Evolutionary conservation across 768 basidiomycete species (phyloP).

Genomic region (Hygrophorus russula): DNA sequence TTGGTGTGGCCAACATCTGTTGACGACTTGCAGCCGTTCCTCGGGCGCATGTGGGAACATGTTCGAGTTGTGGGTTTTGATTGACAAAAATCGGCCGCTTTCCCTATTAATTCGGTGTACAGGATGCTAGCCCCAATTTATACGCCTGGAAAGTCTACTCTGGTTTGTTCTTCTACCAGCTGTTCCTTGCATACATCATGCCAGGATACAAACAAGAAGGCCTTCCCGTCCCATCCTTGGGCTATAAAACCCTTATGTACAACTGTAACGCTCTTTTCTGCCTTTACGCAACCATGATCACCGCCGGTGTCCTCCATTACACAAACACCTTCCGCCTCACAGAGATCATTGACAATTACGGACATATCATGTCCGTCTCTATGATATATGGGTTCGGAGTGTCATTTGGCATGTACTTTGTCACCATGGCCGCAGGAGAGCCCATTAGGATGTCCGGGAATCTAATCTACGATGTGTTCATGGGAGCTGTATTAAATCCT

Average conservation of each 20-base stretch:
- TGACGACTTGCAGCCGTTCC: conserved; percentile 67
- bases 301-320: conserved; percentile 67
- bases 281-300: conserved; percentile 73
- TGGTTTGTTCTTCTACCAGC: conserved; percentile 80
- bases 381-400: conserved; percentile 86
- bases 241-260: conserved; percentile 89
- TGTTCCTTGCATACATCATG: conserved; percentile 81
- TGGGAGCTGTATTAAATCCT: conserved; percentile 93
- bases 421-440: conserved; percentile 65
- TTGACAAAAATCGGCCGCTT: not conserved
- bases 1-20: conserved; percentile 58
- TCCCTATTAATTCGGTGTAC: not conserved
- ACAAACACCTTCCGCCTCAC: conserved; percentile 81
- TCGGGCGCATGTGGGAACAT: conserved; percentile 78
- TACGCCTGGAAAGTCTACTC: conserved; percentile 89
- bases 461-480: conserved; percentile 91
- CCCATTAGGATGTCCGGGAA: conserved; percentile 92
- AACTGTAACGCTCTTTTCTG: conserved; percentile 91
- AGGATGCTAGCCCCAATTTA: conserved; percentile 87
- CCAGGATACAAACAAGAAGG: conserved; percentile 93
- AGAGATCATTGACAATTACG: conserved; percentile 93
- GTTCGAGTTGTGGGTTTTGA: conserved; percentile 48
- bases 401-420: conserved; percentile 71
- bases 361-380: conserved; percentile 88
- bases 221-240: conserved; percentile 89